phyloP scores from a whole-genome alignment of 2,329 filamentous ascomycete species.

The Mollisia scopiformis region DNA sequence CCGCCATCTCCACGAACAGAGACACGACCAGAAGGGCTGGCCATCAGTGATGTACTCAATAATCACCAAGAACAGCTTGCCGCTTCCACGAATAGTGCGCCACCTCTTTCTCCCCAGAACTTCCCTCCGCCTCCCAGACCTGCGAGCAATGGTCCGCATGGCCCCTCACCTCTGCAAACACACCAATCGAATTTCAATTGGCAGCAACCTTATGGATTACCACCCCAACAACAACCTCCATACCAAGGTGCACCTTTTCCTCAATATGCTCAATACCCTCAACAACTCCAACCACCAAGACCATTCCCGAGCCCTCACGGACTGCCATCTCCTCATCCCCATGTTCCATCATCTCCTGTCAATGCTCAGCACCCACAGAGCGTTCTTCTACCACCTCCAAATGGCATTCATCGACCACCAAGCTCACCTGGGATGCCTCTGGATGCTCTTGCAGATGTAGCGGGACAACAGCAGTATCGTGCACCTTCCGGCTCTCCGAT shows the following conservation, averaged over 20 bases:
- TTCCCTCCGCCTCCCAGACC: conserved; percentile 21
- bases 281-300: conserved; percentile 14
- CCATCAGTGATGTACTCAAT: conserved; percentile 33
- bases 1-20: conserved; percentile 23
- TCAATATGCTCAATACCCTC: conserved; percentile 14
- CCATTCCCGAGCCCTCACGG: conserved; percentile 32
- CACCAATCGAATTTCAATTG: conserved; percentile 19
- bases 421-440: conserved; percentile 31
- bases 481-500: conserved; percentile 29
- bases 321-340: conserved; percentile 31
- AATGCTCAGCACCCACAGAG: conserved; percentile 23
- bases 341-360: conserved; percentile 37
- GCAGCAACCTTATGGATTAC: conserved; percentile 31
- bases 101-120: conserved; percentile 11
- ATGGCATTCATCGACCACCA: conserved; percentile 21
- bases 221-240: conserved; percentile 4
- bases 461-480: conserved; percentile 38
- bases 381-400: conserved; percentile 32
- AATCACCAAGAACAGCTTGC: conserved; percentile 21
- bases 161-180: conserved; percentile 33
- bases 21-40: conserved; percentile 27
- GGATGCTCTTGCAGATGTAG: conserved; percentile 35
- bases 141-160: conserved; percentile 27
- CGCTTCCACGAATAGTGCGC: conserved; percentile 17
- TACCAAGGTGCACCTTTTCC: background rate